phyloP scores from a whole-genome alignment of 192 early-diverging fungal genomes.

The Umbelopsis vinacea region DNA sequence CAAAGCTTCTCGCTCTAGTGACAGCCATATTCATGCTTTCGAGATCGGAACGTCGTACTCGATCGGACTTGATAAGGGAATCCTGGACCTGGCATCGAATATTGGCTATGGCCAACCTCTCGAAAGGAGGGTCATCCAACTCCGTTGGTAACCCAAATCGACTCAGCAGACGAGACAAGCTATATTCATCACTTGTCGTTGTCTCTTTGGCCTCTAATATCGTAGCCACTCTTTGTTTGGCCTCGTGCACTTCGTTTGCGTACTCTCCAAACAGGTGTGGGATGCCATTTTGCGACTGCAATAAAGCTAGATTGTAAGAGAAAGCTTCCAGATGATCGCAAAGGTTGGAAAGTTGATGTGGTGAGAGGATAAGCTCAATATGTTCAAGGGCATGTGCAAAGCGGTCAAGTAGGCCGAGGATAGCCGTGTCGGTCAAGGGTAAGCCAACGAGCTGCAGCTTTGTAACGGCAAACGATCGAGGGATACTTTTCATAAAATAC shows the following conservation, averaged over 20 bases:
- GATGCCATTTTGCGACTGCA: constrained; percentile 17
- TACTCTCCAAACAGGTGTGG: constrained; percentile 15
- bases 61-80: constrained; percentile 8
- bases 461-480: constrained; percentile 8
- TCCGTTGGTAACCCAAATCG: constrained; percentile 13
- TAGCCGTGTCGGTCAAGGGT: constrained; percentile 17
- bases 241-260: constrained; percentile 7
- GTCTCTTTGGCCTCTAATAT: constrained; percentile 9
- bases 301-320: constrained; percentile 1
- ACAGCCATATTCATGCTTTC: constrained; percentile 20
- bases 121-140: constrained; percentile 15
- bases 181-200: constrained; percentile 14
- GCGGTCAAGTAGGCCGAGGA: constrained; percentile 3
- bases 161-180: constrained; percentile 10
- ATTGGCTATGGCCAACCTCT: constrained; percentile 2
- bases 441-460: constrained; percentile 1
- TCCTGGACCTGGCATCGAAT: constrained; percentile 13
- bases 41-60: constrained; percentile 1
- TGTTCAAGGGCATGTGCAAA: constrained; percentile 21
- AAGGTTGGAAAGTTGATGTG: constrained; percentile 4
- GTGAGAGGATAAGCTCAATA: constrained; percentile 9
- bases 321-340: constrained; percentile 17
- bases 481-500: constrained; percentile 17
- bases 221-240: constrained; percentile 14
- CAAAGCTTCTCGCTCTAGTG: constrained; percentile 5